phyloP scores from a whole-genome alignment of 257 asterid genomes.

The Petunia secreta region DNA sequence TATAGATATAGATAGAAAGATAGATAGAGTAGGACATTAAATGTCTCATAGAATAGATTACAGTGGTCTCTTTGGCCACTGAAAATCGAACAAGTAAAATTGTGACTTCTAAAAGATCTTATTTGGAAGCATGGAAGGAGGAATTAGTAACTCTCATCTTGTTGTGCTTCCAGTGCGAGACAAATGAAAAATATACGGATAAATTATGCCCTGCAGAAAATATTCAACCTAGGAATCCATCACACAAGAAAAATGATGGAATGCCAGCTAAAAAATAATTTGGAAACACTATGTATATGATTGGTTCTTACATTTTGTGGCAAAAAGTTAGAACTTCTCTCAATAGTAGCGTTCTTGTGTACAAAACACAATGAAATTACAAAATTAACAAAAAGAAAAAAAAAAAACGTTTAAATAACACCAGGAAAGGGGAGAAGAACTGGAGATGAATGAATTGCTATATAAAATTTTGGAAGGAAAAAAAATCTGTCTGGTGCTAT shows the following conservation, averaged over 20 bases:
- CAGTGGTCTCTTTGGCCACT: too few relatives aligned
- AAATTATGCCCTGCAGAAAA: not conserved
- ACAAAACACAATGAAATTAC: conserved; percentile 51
- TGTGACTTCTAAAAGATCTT: too few relatives aligned
- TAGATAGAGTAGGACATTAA: too few relatives aligned
- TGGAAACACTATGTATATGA: not conserved
- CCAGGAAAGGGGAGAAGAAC: not conserved
- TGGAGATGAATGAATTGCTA: conserved; percentile 54
- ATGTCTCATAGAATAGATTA: too few relatives aligned
- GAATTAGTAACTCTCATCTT: too few relatives aligned
- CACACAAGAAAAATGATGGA: not conserved
- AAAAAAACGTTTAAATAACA: conserved; percentile 29
- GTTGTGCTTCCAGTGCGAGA: too few relatives aligned
- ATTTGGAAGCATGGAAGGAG: too few relatives aligned
- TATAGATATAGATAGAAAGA: too few relatives aligned
- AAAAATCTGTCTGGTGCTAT: conserved; percentile 39
- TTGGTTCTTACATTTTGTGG: conserved; percentile 36
- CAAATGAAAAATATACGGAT: too few relatives aligned
- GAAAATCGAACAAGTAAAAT: too few relatives aligned
- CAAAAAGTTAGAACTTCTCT: conserved; percentile 25
- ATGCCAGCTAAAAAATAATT: not conserved
- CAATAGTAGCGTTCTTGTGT: conserved; percentile 30
- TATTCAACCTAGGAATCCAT: not conserved
- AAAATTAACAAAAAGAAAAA: conserved; percentile 36
- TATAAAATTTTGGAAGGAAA: conserved; percentile 48